phyloP scores from a whole-genome alignment of 305 asterid genomes.

The Rubia balearica region DNA sequence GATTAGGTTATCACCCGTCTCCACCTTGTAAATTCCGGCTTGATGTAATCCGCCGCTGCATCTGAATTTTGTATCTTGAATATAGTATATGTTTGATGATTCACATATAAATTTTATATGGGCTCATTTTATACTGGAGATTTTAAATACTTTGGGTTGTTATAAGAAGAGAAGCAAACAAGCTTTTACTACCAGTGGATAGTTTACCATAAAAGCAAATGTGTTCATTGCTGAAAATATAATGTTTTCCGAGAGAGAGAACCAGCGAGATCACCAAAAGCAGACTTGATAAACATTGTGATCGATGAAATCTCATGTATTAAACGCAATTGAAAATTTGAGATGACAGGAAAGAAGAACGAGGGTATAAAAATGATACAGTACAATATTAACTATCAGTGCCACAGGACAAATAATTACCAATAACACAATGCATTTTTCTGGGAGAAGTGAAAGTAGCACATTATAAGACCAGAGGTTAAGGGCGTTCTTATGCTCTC shows the following conservation, averaged over 20 bases:
- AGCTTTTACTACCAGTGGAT: neutral
- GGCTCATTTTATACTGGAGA: neutral
- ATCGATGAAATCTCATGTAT: neutral
- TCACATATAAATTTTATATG: neutral
- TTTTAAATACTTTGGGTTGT: neutral
- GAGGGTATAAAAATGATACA: no score
- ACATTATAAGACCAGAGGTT: neutral
- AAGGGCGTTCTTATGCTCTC: constrained; percentile 13
- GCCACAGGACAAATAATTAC: neutral
- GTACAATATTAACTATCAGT: neutral
- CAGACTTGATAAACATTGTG: neutral
- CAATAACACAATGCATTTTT: neutral
- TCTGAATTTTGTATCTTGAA: neutral
- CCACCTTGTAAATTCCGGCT: constrained; percentile 2
- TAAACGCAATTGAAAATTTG: neutral
- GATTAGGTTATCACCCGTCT: neutral
- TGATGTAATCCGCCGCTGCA: neutral
- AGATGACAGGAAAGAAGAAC: neutral
- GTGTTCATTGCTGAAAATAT: neutral
- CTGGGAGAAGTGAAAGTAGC: neutral
- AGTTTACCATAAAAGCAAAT: neutral
- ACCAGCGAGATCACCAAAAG: neutral
- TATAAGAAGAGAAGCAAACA: no score
- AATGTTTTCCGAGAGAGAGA: neutral
- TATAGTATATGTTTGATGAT: neutral